These are phyloP conservation scores for Coemansia reversa DNA, from an alignment of 192 early-diverging fungal species.

Conservation along the genomic window DNA sequence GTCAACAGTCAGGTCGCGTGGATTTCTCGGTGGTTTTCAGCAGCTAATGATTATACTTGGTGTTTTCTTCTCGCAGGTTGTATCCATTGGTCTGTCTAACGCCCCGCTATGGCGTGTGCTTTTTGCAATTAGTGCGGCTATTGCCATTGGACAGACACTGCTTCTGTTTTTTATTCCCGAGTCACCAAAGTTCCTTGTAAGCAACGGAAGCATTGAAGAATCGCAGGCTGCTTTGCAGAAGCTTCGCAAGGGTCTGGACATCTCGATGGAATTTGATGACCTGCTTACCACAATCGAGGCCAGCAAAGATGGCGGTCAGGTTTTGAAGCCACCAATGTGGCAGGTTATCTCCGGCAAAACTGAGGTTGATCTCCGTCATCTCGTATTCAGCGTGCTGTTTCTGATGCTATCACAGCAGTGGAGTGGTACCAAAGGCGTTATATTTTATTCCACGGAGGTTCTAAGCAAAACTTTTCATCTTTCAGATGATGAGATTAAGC, in stretches of 20 bases:
- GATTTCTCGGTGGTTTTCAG: constrained; percentile 74
- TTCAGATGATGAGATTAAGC: constrained; percentile 29
- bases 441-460: constrained; percentile 81
- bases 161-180: constrained; percentile 76
- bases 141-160: constrained; percentile 64
- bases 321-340: constrained; percentile 32
- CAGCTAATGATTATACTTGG: constrained; percentile 83
- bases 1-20: constrained; percentile 66
- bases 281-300: constrained; percentile 51
- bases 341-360: constrained; percentile 48
- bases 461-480: constrained; percentile 59
- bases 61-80: constrained; percentile 71
- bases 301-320: constrained; percentile 17
- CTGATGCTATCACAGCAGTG: constrained; percentile 84
- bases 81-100: constrained; percentile 63
- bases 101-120: constrained; percentile 71
- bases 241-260: constrained; percentile 54
- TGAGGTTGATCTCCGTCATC: constrained; percentile 58
- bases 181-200: constrained; percentile 69
- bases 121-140: constrained; percentile 59
- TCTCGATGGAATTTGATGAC: constrained; percentile 60
- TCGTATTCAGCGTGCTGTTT: constrained; percentile 64
- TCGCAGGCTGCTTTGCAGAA: constrained; percentile 55
- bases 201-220: constrained; percentile 57
- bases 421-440: constrained; percentile 86